Percentiles rank a stretch among this genome's conserved stretches.
These are phyloP conservation scores for Pleodorina starrii DNA, from an alignment of 139 green algal species.

Conservation along the genomic window DNA sequence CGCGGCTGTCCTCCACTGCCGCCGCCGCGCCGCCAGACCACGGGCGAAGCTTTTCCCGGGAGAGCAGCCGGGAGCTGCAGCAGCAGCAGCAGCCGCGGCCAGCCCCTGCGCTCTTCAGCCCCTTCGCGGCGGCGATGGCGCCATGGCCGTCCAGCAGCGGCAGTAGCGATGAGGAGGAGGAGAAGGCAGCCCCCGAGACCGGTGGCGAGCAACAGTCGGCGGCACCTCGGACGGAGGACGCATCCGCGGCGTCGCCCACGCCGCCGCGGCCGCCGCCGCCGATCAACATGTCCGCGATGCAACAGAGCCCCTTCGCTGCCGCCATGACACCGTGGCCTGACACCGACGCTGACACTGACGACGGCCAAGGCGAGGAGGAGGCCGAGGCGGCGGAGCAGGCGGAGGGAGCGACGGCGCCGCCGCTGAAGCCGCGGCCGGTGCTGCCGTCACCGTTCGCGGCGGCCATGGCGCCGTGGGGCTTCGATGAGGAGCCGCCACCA, in stretches of 20 bases:
- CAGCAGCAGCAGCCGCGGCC: neutral
- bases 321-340: neutral
- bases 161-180: neutral
- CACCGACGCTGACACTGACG: neutral
- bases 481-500: neutral
- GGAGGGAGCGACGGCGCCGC: neutral
- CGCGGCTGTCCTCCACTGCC: no score
- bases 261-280: no score
- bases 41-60: no score
- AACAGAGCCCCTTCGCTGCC: neutral
- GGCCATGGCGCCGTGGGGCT: slow-evolving; percentile 23
- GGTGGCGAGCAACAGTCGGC: no score
- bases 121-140: slow-evolving; percentile 9
- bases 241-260: neutral
- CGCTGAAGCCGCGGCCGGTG: neutral
- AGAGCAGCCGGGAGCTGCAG: no score
- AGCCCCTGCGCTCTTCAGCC: neutral
- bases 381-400: no score
- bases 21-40: no score
- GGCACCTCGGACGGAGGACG: no score
- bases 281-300: neutral
- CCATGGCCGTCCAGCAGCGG: neutral
- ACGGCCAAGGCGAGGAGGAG: neutral
- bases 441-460: slow-evolving; percentile 23
- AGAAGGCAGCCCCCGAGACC: no score